phyloP scores from a whole-genome alignment of 2,329 filamentous ascomycete genomes.

The Cadophora sp. region DNA sequence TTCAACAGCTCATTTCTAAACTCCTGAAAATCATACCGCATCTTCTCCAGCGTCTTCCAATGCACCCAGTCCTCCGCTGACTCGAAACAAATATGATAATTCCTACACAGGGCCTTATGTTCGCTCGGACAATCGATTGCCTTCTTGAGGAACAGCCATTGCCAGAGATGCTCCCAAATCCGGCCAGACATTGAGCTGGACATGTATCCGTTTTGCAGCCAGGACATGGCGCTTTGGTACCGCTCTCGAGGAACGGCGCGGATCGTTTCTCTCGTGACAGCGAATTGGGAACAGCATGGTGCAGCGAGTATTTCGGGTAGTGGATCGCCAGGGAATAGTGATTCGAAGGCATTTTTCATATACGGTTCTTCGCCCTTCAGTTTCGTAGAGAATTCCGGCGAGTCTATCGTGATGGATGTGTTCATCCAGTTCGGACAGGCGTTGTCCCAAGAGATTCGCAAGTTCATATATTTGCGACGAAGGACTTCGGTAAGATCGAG shows the following conservation, averaged over 20 bases:
- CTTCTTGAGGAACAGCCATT: conserved; percentile 43
- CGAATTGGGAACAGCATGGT: conserved; percentile 70
- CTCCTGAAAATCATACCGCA: background rate
- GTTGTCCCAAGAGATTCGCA: conserved; percentile 60
- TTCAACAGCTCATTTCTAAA: background rate
- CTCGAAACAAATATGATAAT: conserved; percentile 28
- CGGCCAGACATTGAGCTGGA: conserved; percentile 61
- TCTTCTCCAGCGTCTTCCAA: conserved; percentile 21
- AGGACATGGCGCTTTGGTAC: conserved; percentile 61
- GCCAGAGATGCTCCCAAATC: conserved; percentile 69
- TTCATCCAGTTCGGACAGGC: conserved; percentile 62
- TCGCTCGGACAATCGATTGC: conserved; percentile 30
- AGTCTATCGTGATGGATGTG: conserved; percentile 45
- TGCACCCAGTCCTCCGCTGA: conserved; percentile 18
- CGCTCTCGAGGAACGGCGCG: conserved; percentile 51
- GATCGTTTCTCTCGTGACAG: conserved; percentile 60
- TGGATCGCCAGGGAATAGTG: conserved; percentile 22
- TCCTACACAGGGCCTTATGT: conserved; percentile 24
- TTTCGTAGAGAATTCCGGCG: conserved; percentile 42
- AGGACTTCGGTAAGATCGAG: conserved; percentile 49
- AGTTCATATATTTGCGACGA: conserved; percentile 59
- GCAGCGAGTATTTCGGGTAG: conserved; percentile 57
- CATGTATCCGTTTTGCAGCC: conserved; percentile 60
- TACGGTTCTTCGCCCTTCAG: conserved; percentile 27
- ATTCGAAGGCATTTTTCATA: conserved; percentile 22